Evolutionary conservation across 345 rosid species (phyloP).

Genomic region (Heritiera fomes): DNA sequence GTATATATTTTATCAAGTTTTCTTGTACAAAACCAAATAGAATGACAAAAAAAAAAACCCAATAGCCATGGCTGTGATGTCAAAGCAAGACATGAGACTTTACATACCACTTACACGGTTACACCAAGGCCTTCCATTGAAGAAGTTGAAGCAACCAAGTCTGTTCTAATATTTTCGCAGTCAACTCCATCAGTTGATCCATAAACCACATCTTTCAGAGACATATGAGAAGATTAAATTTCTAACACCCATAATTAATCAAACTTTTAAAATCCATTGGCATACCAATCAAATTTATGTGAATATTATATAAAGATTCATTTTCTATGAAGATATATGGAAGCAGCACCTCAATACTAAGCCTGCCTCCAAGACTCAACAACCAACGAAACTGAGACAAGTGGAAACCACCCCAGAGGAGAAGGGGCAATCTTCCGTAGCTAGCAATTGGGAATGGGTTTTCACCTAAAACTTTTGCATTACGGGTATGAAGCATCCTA

Average conservation of each 20-base stretch:
- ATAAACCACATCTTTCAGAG: background rate
- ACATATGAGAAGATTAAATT: conserved; percentile 3
- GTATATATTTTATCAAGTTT: no score
- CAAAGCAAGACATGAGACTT: no score
- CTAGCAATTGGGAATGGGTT: background rate
- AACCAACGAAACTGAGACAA: background rate
- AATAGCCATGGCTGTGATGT: no score
- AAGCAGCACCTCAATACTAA: background rate
- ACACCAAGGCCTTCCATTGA: no score
- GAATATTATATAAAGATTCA: background rate
- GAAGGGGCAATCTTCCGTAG: background rate
- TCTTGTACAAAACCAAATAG: no score
- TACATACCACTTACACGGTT: no score
- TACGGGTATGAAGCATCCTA: background rate
- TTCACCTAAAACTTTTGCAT: background rate
- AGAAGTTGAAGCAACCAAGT: no score
- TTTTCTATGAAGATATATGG: background rate
- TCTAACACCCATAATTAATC: background rate
- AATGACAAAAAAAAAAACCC: no score
- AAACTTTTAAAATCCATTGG: background rate
- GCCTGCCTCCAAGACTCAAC: background rate
- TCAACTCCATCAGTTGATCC: background rate
- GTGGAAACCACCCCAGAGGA: background rate
- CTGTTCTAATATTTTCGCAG: background rate
- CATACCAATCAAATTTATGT: background rate